Evolutionary conservation across 2,329 filamentous ascomycete genomes (phyloP).

Genomic region (Claviceps paspali): DNA sequence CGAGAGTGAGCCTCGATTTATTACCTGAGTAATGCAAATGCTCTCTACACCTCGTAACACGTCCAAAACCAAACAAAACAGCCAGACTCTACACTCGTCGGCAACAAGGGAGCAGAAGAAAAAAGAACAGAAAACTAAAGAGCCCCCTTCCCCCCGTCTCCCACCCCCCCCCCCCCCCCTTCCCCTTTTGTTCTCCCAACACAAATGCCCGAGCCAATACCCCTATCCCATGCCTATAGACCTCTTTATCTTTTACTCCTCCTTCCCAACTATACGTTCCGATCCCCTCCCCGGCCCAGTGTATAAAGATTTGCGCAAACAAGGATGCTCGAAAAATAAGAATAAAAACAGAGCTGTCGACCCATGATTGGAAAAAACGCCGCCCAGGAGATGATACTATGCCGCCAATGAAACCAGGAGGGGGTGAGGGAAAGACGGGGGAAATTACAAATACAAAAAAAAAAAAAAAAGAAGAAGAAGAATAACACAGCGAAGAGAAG

Average conservation of each 20-base stretch:
- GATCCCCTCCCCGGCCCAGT: not conserved
- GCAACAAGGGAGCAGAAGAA: no score
- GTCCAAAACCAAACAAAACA: not conserved
- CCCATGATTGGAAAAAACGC: constrained; percentile 2
- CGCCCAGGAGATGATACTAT: constrained; percentile 4
- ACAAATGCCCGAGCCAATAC: no score
- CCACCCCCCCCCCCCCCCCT: no score
- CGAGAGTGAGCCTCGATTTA: no score
- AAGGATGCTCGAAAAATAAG: not conserved
- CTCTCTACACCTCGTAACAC: no score
- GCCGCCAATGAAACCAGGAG: not conserved
- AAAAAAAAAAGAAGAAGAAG: not conserved
- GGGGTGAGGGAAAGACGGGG: not conserved
- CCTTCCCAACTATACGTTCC: not conserved
- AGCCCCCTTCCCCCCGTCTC: not conserved
- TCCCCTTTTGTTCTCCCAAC: no score
- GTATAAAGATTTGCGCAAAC: no score
- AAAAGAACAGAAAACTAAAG: no score
- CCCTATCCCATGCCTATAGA: not conserved
- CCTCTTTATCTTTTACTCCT: not conserved
- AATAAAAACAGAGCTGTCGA: not conserved
- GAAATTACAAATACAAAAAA: not conserved
- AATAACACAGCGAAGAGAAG: not conserved
- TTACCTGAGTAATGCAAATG: no score
- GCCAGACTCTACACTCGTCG: no score